Conservation (phyloP, 129 eudicot species). For the Calendula officinalis region DNA sequence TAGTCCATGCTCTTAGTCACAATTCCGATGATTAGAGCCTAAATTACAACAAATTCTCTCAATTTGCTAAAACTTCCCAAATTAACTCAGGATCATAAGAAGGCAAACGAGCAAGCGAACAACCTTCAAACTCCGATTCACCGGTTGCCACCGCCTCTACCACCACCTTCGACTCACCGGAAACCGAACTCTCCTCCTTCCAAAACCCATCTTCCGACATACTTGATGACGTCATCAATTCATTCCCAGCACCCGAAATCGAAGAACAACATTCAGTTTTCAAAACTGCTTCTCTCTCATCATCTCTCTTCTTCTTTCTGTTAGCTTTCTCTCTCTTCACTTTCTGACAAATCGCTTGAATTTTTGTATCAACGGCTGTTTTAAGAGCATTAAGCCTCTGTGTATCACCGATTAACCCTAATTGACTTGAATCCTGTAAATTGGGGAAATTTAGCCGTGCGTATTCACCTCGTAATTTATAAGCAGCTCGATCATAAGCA, state of each 20-base stretch:
- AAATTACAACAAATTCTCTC: conserved; percentile 11
- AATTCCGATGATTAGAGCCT: conserved; percentile 18
- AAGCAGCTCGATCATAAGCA: conserved; percentile 95
- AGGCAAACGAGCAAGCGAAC: conserved; percentile 75
- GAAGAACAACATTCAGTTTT: conserved; percentile 38
- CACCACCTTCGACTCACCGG: conserved; percentile 27
- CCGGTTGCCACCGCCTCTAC: neutral
- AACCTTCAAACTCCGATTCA: conserved; percentile 49
- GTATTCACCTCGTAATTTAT: conserved; percentile 91
- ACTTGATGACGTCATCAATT: conserved; percentile 40
- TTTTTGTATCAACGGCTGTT: conserved; percentile 79
- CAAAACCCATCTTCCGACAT: conserved; percentile 62
- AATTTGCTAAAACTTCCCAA: conserved; percentile 79
- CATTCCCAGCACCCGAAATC: conserved; percentile 31
- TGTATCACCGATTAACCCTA: conserved; percentile 65
- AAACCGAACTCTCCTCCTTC: conserved; percentile 43
- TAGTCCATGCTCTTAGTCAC: conserved; percentile 22
- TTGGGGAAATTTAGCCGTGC: conserved; percentile 86
- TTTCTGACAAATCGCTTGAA: conserved; percentile 83
- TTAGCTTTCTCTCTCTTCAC: conserved; percentile 55
- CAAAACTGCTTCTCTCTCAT: conserved; percentile 10
- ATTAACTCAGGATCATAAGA: conserved; percentile 79
- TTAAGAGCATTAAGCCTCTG: conserved; percentile 52
- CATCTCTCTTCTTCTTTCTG: conserved; percentile 31
- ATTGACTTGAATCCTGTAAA: conserved; percentile 53